phyloP scores from a whole-genome alignment of 495 filamentous ascomycete species.

The Aspergillus saccharolyticus region DNA sequence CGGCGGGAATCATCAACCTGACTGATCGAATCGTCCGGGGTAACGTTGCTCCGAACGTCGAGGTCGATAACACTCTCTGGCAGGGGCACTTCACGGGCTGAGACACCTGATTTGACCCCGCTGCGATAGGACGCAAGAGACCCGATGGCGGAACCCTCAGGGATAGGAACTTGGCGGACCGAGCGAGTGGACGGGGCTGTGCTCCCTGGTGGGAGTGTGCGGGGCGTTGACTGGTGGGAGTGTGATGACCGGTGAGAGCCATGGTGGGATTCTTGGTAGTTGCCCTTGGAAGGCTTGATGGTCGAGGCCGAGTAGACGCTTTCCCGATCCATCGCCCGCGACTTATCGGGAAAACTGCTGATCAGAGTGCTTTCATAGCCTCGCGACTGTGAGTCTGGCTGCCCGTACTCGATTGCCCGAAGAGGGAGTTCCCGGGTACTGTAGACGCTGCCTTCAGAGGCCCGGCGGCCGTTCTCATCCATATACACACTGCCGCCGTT shows the following conservation, averaged over 20 bases:
- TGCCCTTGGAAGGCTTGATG: slow-evolving; percentile 38
- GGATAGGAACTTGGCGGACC: slow-evolving; percentile 31
- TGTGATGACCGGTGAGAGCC: slow-evolving; percentile 18
- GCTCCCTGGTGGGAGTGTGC: slow-evolving; percentile 17
- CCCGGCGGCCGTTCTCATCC: slow-evolving; percentile 34
- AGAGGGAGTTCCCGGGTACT: slow-evolving; percentile 31
- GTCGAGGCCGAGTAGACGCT: slow-evolving; percentile 39
- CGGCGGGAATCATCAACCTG: slow-evolving; percentile 27
- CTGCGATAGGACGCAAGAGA: slow-evolving; percentile 21
- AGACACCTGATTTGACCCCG: slow-evolving; percentile 25
- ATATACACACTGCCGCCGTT: slow-evolving; percentile 22
- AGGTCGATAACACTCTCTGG: slow-evolving; percentile 42
- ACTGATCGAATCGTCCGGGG: slow-evolving; percentile 37
- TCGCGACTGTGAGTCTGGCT: slow-evolving; percentile 20
- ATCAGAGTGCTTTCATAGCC: slow-evolving; percentile 35
- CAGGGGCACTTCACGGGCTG: slow-evolving; percentile 39
- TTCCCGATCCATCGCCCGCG: slow-evolving; percentile 28
- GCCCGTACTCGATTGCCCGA: slow-evolving; percentile 42
- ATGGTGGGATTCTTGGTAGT: slow-evolving; percentile 19
- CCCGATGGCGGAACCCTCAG: slow-evolving; percentile 19
- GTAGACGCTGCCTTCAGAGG: slow-evolving; percentile 37
- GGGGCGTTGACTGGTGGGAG: slow-evolving; percentile 15
- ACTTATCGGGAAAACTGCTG: slow-evolving; percentile 38
- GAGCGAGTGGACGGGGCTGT: slow-evolving; percentile 27
- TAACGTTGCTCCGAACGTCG: slow-evolving; percentile 32